Conservation (phyloP, 805 yeast genomes). For the Torulaspora indica region DNA sequence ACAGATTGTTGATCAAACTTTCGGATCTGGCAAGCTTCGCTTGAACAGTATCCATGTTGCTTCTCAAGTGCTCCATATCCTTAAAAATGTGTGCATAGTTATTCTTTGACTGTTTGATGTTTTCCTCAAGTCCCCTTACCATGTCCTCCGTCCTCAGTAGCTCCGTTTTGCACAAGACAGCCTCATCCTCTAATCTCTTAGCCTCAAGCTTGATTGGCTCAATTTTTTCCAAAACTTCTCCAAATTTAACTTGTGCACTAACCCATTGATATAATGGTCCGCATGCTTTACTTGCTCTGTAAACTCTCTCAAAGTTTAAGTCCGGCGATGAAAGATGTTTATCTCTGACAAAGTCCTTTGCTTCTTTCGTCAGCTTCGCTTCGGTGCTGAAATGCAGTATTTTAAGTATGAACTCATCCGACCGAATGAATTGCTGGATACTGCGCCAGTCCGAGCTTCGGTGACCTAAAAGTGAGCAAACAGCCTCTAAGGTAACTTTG, state of each 20-base stretch:
- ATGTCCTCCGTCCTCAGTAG: constrained; percentile 73
- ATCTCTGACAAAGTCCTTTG: constrained; percentile 53
- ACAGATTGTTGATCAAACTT: constrained; percentile 55
- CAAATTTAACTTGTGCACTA: constrained; percentile 77
- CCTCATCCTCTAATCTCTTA: constrained; percentile 49
- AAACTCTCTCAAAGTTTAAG: constrained; percentile 66
- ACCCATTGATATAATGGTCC: constrained; percentile 92
- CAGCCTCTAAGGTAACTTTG: constrained; percentile 79
- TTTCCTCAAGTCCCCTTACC: constrained; percentile 66
- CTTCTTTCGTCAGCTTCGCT: constrained; percentile 46
- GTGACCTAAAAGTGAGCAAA: constrained; percentile 76
- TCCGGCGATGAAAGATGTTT: constrained; percentile 58
- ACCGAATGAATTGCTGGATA: constrained; percentile 71
- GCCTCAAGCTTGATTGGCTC: constrained; percentile 74
- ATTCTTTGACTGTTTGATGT: constrained; percentile 62
- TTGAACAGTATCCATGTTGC: constrained; percentile 62
- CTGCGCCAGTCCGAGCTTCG: constrained; percentile 68
- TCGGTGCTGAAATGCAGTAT: constrained; percentile 73
- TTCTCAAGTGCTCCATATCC: constrained; percentile 69
- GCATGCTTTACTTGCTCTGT: constrained; percentile 91
- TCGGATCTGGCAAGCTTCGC: constrained; percentile 58
- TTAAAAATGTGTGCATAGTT: constrained; percentile 71
- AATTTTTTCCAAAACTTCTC: constrained; percentile 61
- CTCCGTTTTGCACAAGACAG: constrained; percentile 60
- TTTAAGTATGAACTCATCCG: constrained; percentile 81